Conservation (phyloP, 768 basidiomycete genomes). For the Leccinellum rugosiceps region DNA sequence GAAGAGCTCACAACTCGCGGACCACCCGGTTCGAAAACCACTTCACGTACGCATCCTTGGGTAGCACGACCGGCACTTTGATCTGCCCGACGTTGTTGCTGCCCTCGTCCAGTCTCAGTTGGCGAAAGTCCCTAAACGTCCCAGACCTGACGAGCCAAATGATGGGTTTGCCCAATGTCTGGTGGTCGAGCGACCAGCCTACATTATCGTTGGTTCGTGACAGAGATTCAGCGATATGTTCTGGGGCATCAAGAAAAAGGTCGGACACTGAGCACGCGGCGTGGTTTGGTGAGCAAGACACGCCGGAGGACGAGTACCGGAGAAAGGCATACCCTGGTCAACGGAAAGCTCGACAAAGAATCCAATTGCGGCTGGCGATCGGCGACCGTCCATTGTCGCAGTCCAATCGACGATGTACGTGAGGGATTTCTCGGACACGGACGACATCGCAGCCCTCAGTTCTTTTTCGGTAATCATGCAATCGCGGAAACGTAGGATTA, state of each 20-base stretch:
- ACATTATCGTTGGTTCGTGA: not conserved
- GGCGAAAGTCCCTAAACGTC: not conserved
- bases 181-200: not conserved
- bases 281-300: not conserved
- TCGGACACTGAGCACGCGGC: not conserved
- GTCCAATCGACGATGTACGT: not conserved
- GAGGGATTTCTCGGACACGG: not conserved
- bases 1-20: not conserved
- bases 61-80: not conserved
- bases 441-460: not conserved
- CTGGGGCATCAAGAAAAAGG: not conserved
- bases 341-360: not conserved
- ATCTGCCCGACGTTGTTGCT: not conserved
- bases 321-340: not conserved
- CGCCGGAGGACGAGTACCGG: not conserved
- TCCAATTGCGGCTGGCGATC: not conserved
- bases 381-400: not conserved
- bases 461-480: not conserved
- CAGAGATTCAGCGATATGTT: not conserved
- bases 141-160: not conserved
- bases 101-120: not conserved
- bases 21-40: not conserved
- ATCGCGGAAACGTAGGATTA: not conserved
- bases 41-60: not conserved
- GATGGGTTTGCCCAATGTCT: not conserved